phyloP scores from a whole-genome alignment of 192 early-diverging fungal species.

The Podila clonocystis region DNA sequence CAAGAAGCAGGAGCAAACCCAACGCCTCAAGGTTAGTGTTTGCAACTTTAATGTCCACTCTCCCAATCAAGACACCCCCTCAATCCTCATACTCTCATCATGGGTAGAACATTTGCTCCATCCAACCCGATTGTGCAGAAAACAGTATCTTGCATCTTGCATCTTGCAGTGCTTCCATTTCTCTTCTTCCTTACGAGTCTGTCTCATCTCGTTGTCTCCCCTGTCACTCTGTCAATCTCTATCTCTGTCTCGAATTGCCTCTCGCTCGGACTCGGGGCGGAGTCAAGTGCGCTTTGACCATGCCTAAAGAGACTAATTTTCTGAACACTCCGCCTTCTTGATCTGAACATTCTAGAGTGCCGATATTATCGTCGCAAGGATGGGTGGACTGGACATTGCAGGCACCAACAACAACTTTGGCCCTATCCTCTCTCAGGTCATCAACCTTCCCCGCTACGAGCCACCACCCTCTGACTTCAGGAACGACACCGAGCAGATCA shows the following conservation, averaged over 20 bases:
- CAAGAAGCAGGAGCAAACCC: constrained; percentile 24
- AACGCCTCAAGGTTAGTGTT: constrained; percentile 26
- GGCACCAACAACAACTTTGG: constrained; percentile 49
- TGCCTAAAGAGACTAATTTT: too few species aligned
- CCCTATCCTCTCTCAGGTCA: constrained; percentile 41
- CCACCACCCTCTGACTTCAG: constrained; percentile 30
- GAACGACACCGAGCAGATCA: constrained; percentile 24
- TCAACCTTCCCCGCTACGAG: constrained; percentile 47
- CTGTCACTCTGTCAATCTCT: too few species aligned
- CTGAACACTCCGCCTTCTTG: too few species aligned
- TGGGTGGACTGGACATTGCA: constrained; percentile 36
- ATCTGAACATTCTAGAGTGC: constrained; percentile 10
- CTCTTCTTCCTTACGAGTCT: not conserved
- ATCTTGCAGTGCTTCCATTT: not conserved
- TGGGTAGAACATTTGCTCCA: too few species aligned
- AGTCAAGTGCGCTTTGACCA: too few species aligned
- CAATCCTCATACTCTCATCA: not conserved
- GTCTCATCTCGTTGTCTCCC: too few species aligned
- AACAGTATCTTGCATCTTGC: too few species aligned
- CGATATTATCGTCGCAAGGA: constrained; percentile 34
- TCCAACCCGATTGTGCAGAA: too few species aligned
- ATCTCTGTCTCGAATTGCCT: too few species aligned
- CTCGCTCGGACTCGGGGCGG: too few species aligned
- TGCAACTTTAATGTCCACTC: too few species aligned
- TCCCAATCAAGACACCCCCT: not conserved